Evolutionary conservation across 2,329 filamentous ascomycete genomes (phyloP), one percentile per base, ranked within the genome.

Genomic region (Alternaria novae-zelandiae): DNA sequence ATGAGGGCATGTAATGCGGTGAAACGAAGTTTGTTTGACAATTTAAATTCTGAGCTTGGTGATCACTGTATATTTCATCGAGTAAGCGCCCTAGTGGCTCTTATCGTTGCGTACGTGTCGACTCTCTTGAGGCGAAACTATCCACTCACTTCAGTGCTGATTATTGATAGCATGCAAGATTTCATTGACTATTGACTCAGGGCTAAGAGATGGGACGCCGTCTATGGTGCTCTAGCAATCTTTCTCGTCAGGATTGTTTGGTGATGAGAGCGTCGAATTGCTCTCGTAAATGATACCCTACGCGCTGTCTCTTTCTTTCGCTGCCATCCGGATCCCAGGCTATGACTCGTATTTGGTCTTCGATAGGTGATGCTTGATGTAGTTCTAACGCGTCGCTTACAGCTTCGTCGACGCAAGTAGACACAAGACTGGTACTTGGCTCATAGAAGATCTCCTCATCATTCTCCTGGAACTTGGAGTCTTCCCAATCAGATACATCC

Each of bases 91-190:
- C 6, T 15, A 32, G 30, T 32, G 30, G 6, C 12, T 15, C 12
- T 32, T 7, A 32, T 32, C 13, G 13, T 32, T 32, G 30, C 30
- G 8, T 3, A 3, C 30, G 4, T 1, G 30, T 32, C 30, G 30
- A 32, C 30, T 32, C 6, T 15, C 28, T 32, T 7, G 3, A 0
- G 30, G 6, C 3, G 30, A 4, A 32, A 32, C 0, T 15, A 15
- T 32, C 0, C 30, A 2, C 12, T 15, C 13, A 4, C 30, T 36
- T 3, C 30, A 2, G 13, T 36, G 30, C 6, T 36, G 13, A 36
- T 36, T 7, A 1, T 36, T 4, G 13, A 9, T 36, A 36, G 4
- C 30, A 4, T 36, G 30, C 0, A 9, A 0, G 3, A 36, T 0
- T 32, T 3, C 0, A 15, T 36, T 9, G 32, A 36, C 8, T n/a